These are phyloP conservation scores for Nyctanthes arbortristis DNA, from an alignment of 257 asterid genomes.

Conservation along the genomic window DNA sequence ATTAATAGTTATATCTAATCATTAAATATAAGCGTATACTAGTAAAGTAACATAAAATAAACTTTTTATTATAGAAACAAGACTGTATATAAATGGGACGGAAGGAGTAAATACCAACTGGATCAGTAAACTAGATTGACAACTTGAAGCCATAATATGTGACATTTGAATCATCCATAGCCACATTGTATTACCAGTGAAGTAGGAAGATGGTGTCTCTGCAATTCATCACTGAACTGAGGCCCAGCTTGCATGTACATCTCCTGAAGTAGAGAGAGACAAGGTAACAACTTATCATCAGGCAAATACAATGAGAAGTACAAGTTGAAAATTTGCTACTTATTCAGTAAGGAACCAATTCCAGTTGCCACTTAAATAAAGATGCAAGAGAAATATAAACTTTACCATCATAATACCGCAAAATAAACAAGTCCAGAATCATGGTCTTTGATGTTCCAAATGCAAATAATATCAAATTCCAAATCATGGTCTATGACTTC, in stretches of 20 bases:
- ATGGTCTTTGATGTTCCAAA: no score
- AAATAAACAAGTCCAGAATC: slow-evolving; percentile 14
- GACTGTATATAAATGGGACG: no score
- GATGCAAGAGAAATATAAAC: background rate
- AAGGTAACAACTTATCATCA: slow-evolving; percentile 8
- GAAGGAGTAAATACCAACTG: slow-evolving; percentile 7
- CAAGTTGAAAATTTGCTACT: background rate
- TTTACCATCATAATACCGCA: background rate
- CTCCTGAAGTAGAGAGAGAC: slow-evolving; percentile 54
- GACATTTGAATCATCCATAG: background rate
- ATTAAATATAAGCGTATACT: no score
- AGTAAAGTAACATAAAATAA: no score
- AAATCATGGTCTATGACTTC: background rate
- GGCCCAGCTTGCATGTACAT: slow-evolving; percentile 91
- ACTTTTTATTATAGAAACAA: no score
- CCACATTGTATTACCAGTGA: slow-evolving; percentile 53
- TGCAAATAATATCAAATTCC: no score
- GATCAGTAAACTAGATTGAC: slow-evolving; percentile 6
- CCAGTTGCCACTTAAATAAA: slow-evolving; percentile 3
- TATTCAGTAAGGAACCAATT: slow-evolving; percentile 4
- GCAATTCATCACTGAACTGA: slow-evolving; percentile 91
- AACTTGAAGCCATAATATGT: slow-evolving; percentile 9
- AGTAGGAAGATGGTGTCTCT: slow-evolving; percentile 74
- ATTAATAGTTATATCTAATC: no score
- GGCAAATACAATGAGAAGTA: slow-evolving; percentile 12